Percentiles rank a stretch among this genome's conserved stretches.
Conservation (phyloP, 768 basidiomycete species). For the Lactarius sp. region DNA sequence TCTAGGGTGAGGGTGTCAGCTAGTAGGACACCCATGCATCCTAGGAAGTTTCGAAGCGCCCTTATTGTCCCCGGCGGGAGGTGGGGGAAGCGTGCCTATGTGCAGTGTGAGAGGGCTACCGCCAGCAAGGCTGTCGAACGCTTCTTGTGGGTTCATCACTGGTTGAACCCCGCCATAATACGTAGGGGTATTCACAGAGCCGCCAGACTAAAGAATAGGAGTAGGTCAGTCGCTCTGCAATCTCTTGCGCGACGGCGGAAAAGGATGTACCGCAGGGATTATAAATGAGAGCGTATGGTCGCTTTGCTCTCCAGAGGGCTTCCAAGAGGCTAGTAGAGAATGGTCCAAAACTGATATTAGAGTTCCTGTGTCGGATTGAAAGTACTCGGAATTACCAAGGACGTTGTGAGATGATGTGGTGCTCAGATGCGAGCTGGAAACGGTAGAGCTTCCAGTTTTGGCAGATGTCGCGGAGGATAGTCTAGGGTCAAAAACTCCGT, state of each 20-base stretch:
- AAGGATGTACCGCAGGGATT: not conserved
- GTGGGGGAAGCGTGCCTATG: not conserved
- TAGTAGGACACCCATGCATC: not conserved
- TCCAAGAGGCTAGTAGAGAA: not conserved
- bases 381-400: not conserved
- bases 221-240: no score
- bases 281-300: not conserved
- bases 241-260: no score
- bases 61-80: not conserved
- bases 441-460: not conserved
- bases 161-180: not conserved
- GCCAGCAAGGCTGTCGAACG: not conserved
- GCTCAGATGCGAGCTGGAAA: not conserved
- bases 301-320: not conserved
- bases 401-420: not conserved
- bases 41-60: not conserved
- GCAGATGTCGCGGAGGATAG: not conserved
- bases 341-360: not conserved
- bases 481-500: not conserved
- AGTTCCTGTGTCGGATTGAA: not conserved
- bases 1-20: slow-evolving; percentile 18
- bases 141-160: not conserved
- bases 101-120: not conserved
- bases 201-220: not conserved
- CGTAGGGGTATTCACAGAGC: not conserved